Conservation (phyloP, 2,329 filamentous ascomycete species). For the Aspergillus sp. region DNA sequence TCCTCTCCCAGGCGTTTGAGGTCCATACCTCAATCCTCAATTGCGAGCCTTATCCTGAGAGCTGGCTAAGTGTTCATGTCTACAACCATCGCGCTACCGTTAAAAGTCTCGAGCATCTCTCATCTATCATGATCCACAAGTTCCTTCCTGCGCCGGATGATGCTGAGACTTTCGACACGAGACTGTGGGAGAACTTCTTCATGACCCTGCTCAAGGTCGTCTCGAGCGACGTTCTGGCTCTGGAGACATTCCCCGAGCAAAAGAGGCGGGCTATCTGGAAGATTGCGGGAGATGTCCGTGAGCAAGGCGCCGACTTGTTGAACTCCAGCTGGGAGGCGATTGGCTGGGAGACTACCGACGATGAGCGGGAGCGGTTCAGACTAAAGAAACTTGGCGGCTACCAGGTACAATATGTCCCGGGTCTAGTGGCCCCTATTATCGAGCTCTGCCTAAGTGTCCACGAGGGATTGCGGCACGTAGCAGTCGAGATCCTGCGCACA, state of each 20-base stretch:
- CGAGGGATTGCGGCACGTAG: constrained; percentile 82
- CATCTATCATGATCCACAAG: constrained; percentile 73
- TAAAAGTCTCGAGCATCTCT: constrained; percentile 78
- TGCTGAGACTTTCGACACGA: constrained; percentile 86
- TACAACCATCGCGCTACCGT: constrained; percentile 90
- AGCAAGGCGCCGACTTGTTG: constrained; percentile 83
- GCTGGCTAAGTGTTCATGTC: constrained; percentile 91
- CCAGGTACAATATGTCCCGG: constrained; percentile 96
- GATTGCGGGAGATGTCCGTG: constrained; percentile 92
- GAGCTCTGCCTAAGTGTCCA: constrained; percentile 95
- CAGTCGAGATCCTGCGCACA: constrained; percentile 88
- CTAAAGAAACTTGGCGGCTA: constrained; percentile 88
- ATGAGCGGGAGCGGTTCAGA: constrained; percentile 76
- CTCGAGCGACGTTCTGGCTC: constrained; percentile 79
- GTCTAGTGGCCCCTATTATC: constrained; percentile 85
- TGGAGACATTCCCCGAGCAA: constrained; percentile 96
- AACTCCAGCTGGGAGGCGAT: constrained; percentile 90
- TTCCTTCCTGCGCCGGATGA: constrained; percentile 89
- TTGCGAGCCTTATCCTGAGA: constrained; percentile 83
- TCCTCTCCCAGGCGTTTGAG: constrained; percentile 76
- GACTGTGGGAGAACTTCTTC: constrained; percentile 93
- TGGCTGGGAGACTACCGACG: constrained; percentile 85
- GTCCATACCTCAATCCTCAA: constrained; percentile 86
- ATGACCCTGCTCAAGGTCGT: constrained; percentile 85
- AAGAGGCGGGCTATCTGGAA: constrained; percentile 97